These are phyloP conservation scores for Phylloporus arenicola DNA, from an alignment of 768 basidiomycete species.

Conservation along the genomic window DNA sequence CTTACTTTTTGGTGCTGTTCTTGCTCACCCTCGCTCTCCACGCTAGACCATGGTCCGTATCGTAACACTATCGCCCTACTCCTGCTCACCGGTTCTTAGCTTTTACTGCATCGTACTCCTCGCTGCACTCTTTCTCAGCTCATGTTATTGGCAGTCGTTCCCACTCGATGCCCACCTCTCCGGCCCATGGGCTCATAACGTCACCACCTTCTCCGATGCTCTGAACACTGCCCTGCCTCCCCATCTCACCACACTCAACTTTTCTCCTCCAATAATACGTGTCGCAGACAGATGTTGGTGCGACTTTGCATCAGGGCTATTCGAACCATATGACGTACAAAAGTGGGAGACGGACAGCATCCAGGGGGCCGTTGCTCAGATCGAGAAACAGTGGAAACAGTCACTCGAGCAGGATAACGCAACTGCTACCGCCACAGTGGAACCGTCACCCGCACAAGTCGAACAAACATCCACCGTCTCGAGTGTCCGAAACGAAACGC, in stretches of 20 bases:
- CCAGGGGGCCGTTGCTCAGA: constrained; percentile 35
- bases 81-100: constrained; percentile 35
- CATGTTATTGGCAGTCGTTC: constrained; percentile 87
- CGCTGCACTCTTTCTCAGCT: constrained; percentile 76
- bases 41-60: constrained; percentile 74
- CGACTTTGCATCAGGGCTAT: constrained; percentile 62
- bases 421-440: constrained; percentile 23
- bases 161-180: constrained; percentile 58
- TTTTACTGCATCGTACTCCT: constrained; percentile 86
- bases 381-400: constrained; percentile 30
- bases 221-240: constrained; percentile 44
- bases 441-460: constrained; percentile 16
- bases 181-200: constrained; percentile 60
- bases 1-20: constrained; percentile 75
- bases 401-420: constrained; percentile 19
- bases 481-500: constrained; percentile 12
- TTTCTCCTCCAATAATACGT: constrained; percentile 54
- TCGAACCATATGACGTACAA: constrained; percentile 72
- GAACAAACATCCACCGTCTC: constrained; percentile 4
- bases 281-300: constrained; percentile 84
- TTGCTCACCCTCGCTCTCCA: constrained; percentile 73
- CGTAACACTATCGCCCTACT: not conserved
- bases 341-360: constrained; percentile 71
- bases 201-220: constrained; percentile 70
- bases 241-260: constrained; percentile 32